Evolutionary conservation across 768 basidiomycete genomes (phyloP), one percentile per base, ranked within the genome.

Genomic region (Termitomyces eurrhizus): DNA sequence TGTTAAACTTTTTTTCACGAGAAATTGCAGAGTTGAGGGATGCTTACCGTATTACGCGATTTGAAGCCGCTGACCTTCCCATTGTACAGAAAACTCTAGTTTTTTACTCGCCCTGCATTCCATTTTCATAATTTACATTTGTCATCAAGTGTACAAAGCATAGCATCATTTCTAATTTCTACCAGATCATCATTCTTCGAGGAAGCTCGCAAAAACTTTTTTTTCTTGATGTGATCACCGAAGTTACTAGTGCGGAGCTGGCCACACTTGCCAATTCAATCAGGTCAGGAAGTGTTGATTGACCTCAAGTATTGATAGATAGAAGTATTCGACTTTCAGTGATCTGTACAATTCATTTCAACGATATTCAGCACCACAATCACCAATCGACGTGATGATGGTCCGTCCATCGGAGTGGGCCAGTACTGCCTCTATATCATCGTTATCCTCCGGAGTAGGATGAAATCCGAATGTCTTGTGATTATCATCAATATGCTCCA

Each of bases 281-380:
- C 37, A 41, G 16, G 26, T 21, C 21, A 21, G 2, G 52, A 37
- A 53, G 24, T n/a, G 24, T 32, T 26, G 39, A 29, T 54, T 41
- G 14, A n/a, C 42, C 42, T 42, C n/a, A 29, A 18, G 41, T 0
- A 32, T 29, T 21, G 12, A 41, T 33, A 21, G 14, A n/a, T 54
- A 29, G 18, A 7, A 26, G 4, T 14, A 24, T 32, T 24, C 21
- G 37, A 18, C 52, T 32, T 18, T 54, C 41, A 53, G 1, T 11
- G 29, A 42, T 42, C 53, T 29, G 42, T 41, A 18, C 18, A 18
- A 41, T 44, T 4, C 42, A 44, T 24, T 32, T 58, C 49, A 86
- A 35, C 92, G 87, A 74, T 93, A 93, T 75, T 93, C 91, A 6
- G 87, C 85, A 42, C 92, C 91, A 70, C 92, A 93, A 71, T 93